Evolutionary conservation across 345 rosid species (phyloP).

Genomic region (Syzygium jambos): DNA sequence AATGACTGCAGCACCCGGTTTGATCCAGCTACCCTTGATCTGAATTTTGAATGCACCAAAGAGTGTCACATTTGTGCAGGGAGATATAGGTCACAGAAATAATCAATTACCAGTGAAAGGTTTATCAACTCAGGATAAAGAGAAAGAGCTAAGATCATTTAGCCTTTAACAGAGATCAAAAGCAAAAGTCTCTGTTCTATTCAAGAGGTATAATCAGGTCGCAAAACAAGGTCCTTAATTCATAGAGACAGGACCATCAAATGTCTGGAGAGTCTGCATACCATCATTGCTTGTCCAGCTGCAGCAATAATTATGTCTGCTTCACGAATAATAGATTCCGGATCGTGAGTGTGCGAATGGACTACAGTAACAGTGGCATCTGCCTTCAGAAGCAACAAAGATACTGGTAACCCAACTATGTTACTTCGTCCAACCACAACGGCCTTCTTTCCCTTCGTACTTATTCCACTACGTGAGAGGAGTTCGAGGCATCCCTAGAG

Average conservation of each 20-base stretch:
- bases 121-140: background rate
- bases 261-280: slow-evolving; percentile 1
- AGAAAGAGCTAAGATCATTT: background rate
- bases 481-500: slow-evolving; percentile 88
- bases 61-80: background rate
- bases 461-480: slow-evolving; percentile 59
- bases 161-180: background rate
- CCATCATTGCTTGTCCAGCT: slow-evolving; percentile 91
- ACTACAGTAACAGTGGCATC: slow-evolving; percentile 85
- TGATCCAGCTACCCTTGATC: slow-evolving; percentile 92
- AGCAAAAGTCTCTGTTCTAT: background rate
- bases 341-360: slow-evolving; percentile 67
- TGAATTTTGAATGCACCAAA: slow-evolving; percentile 6
- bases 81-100: background rate
- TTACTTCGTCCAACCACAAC: slow-evolving; percentile 94
- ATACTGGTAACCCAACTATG: slow-evolving; percentile 88
- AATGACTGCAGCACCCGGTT: slow-evolving; percentile 92
- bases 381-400: slow-evolving; percentile 76
- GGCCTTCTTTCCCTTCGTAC: slow-evolving; percentile 64
- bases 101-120: background rate
- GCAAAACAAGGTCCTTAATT: background rate
- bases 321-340: slow-evolving; percentile 54
- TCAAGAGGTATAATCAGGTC: background rate
- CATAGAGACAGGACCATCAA: background rate
- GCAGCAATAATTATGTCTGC: slow-evolving; percentile 95